These are phyloP conservation scores for Biscogniauxia mediterranea DNA, from an alignment of 2,329 filamentous ascomycete genomes.

Conservation along the genomic window DNA sequence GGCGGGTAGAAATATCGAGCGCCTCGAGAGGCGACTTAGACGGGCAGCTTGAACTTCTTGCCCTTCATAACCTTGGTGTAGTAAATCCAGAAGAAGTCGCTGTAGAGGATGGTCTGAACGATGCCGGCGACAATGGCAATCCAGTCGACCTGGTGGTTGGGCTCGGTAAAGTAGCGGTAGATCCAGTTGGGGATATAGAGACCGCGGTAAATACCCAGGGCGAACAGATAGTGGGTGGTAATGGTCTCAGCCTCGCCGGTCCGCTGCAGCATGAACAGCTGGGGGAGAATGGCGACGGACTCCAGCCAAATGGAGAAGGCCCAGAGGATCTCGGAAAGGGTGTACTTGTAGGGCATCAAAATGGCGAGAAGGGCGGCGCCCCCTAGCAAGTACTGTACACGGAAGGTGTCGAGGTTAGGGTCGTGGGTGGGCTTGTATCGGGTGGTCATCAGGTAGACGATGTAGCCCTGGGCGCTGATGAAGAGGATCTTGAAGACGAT, in stretches of 20 bases:
- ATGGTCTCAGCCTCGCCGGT: constrained; percentile 99
- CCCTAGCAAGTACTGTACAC: constrained; percentile 88
- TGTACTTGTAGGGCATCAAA: constrained; percentile 83
- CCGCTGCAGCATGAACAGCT: constrained; percentile 96
- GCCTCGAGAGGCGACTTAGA: constrained; percentile 47
- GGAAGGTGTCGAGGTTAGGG: constrained; percentile 95
- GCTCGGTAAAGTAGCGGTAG: constrained; percentile 79
- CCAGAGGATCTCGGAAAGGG: constrained; percentile 84
- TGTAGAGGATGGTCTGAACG: constrained; percentile 92
- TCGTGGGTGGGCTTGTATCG: constrained; percentile 98
- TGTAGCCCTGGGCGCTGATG: constrained; percentile 86
- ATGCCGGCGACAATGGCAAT: constrained; percentile 88
- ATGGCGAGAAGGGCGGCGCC: constrained; percentile 77
- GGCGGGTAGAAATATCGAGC: not conserved
- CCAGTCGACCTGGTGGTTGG: constrained; percentile 70
- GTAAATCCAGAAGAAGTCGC: constrained; percentile 99
- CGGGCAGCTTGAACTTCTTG: constrained; percentile 83
- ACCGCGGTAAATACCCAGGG: constrained; percentile 84
- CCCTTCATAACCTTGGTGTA: constrained; percentile 93
- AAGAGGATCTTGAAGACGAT: constrained; percentile 95
- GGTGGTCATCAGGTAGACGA: constrained; percentile 96
- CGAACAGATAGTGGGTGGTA: constrained; percentile 96
- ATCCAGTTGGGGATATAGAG: constrained; percentile 99
- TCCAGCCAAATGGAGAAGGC: constrained; percentile 98
- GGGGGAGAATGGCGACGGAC: constrained; percentile 91